Percentiles rank a stretch among this genome's conserved stretches.
Evolutionary conservation across 1,284 basidiomycete genomes (phyloP).

Genomic region (Fomitiporia mediterranea): DNA sequence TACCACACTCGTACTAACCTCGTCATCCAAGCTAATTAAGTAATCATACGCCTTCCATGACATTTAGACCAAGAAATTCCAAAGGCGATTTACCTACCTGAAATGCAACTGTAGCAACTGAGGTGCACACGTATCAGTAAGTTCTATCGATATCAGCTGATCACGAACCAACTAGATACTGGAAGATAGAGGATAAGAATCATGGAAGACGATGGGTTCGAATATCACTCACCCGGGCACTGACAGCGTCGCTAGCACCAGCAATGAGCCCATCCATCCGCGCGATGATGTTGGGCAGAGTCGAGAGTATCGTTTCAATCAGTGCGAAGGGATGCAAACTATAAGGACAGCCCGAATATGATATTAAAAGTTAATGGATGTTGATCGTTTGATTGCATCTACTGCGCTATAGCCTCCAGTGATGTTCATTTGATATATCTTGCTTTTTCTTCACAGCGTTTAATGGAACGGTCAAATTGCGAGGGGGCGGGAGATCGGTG

Average conservation of each 20-base stretch:
- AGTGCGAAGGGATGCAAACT: not conserved
- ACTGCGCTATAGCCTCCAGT: not conserved
- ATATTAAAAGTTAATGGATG: not conserved
- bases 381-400: not conserved
- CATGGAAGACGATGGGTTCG: not conserved
- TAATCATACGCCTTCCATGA: not conserved
- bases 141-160: not conserved
- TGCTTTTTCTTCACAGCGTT: too few species aligned
- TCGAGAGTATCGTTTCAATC: not conserved
- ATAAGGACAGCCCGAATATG: not conserved
- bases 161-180: not conserved
- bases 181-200: not conserved
- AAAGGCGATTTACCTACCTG: not conserved
- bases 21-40: not conserved
- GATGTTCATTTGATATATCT: not conserved
- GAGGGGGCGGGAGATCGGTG: too few species aligned
- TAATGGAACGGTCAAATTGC: too few species aligned
- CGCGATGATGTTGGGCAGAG: not conserved
- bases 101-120: not conserved
- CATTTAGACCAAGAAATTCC: not conserved
- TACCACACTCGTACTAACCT: not conserved
- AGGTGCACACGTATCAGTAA: not conserved
- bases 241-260: not conserved
- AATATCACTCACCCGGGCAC: not conserved
- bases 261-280: not conserved